Conservation (phyloP, 495 filamentous ascomycete species). For the Hypoxylon trugodes region DNA sequence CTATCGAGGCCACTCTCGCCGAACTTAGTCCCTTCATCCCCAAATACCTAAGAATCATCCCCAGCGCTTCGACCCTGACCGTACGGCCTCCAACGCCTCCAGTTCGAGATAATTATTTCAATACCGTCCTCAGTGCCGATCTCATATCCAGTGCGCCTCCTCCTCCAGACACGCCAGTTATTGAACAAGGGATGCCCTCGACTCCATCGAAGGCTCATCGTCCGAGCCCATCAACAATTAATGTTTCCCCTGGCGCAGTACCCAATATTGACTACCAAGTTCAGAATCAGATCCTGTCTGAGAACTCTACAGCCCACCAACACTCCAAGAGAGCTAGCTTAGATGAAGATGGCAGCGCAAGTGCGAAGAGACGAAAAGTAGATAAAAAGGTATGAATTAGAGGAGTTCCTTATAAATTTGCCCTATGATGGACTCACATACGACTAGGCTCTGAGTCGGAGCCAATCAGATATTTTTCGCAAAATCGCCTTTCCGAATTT, state of each 20-base stretch:
- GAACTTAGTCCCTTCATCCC: slow-evolving; percentile 30
- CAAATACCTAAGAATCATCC: slow-evolving; percentile 37
- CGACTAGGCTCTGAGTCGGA: slow-evolving; percentile 2
- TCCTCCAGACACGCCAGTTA: not conserved
- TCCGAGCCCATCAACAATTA: slow-evolving; percentile 31
- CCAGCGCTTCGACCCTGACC: slow-evolving; percentile 37
- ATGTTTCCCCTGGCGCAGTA: slow-evolving; percentile 24
- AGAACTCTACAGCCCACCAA: slow-evolving; percentile 9
- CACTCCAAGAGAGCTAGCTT: slow-evolving; percentile 19
- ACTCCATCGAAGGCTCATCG: slow-evolving; percentile 4
- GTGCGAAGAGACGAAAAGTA: slow-evolving; percentile 31
- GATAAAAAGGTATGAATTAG: slow-evolving; percentile 27
- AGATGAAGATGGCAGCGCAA: slow-evolving; percentile 12
- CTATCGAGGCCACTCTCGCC: slow-evolving; percentile 33
- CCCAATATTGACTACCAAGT: slow-evolving; percentile 19
- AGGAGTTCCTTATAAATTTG: not conserved
- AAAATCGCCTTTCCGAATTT: slow-evolving; percentile 39
- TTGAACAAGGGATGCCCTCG: slow-evolving; percentile 8
- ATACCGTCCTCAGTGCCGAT: slow-evolving; percentile 31
- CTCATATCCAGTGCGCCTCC: slow-evolving; percentile 8
- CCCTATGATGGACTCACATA: slow-evolving; percentile 4
- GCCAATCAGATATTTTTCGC: slow-evolving; percentile 31
- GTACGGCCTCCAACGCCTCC: slow-evolving; percentile 26
- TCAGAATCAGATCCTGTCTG: slow-evolving; percentile 23
- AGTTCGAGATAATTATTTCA: slow-evolving; percentile 37